Evolutionary conservation across 805 yeast species (phyloP).

Genomic region (Cyberlindnera xishuangbannaensis): DNA sequence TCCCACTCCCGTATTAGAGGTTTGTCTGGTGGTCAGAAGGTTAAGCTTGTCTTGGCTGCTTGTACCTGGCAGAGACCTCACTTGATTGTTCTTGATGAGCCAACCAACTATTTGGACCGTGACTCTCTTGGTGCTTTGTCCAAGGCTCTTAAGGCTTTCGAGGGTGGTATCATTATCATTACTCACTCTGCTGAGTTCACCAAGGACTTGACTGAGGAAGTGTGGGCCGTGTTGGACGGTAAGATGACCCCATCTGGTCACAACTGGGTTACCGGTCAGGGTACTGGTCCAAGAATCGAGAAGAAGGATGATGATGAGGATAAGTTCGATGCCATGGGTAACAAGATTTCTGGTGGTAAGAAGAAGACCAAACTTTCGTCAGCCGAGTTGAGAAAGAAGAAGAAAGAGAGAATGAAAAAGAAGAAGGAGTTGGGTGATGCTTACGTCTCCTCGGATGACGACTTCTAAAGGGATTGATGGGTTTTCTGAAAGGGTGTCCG

Average conservation of each 20-base stretch:
- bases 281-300: conserved; percentile 99
- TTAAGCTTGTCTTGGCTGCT: conserved; percentile 98
- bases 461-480: conserved; percentile 31
- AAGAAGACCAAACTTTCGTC: conserved; percentile 97
- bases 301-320: conserved; percentile 96
- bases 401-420: conserved; percentile 99
- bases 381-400: conserved; percentile 99
- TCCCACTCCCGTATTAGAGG: conserved; percentile 99
- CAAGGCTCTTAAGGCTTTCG: conserved; percentile 97
- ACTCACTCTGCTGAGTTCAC: conserved; percentile 99
- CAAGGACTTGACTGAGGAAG: conserved; percentile 98
- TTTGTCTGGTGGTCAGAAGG: conserved; percentile 99
- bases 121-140: conserved; percentile 99
- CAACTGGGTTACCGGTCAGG: conserved; percentile 99
- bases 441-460: conserved; percentile 96
- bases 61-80: conserved; percentile 99
- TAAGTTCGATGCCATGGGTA: conserved; percentile 99
- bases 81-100: conserved; percentile 98
- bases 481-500: conserved; percentile 25
- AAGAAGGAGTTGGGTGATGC: conserved; percentile 99
- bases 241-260: conserved; percentile 99
- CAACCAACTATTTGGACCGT: conserved; percentile 98
- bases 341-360: conserved; percentile 95
- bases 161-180: conserved; percentile 99
- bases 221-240: conserved; percentile 99